phyloP scores from a whole-genome alignment of 345 rosid species.

The Citrus trifoliata region DNA sequence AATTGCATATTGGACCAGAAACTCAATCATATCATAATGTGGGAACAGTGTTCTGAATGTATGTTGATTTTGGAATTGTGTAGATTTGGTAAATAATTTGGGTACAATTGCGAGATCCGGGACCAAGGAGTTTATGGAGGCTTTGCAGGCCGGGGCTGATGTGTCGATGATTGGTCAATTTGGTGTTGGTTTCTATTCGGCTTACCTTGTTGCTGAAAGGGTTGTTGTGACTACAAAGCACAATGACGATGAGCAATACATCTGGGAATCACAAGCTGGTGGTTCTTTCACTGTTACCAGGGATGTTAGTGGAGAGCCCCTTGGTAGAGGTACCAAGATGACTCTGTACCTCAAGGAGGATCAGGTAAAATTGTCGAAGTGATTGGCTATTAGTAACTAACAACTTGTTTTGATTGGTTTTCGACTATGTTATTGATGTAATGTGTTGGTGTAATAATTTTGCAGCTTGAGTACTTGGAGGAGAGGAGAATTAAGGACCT shows the following conservation, averaged over 20 bases:
- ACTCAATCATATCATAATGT: no score
- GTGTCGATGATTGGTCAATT: constrained; percentile 95
- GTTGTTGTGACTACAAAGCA: constrained; percentile 80
- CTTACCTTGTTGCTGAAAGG: constrained; percentile 86
- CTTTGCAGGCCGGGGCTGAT: constrained; percentile 89
- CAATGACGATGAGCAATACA: constrained; percentile 79
- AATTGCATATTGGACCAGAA: no score
- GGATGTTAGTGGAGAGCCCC: constrained; percentile 68
- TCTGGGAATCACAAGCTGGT: constrained; percentile 97
- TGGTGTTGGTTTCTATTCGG: constrained; percentile 92
- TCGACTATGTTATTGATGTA: background rate
- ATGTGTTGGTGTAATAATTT: background rate
- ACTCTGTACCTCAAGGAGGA: constrained; percentile 81
- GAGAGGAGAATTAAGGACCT: constrained; percentile 92
- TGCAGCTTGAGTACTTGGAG: constrained; percentile 75
- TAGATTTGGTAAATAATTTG: constrained; percentile 81
- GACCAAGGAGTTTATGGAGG: constrained; percentile 93
- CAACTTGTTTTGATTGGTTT: background rate
- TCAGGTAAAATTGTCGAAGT: constrained; percentile 36
- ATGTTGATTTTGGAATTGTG: background rate
- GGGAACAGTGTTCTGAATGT: background rate
- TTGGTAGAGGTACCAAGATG: constrained; percentile 89
- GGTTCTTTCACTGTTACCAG: constrained; percentile 85
- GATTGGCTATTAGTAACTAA: background rate
- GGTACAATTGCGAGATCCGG: constrained; percentile 95